Conservation (phyloP, 176 grass and related monocot genomes). For the Tillandsia fasciculata region DNA sequence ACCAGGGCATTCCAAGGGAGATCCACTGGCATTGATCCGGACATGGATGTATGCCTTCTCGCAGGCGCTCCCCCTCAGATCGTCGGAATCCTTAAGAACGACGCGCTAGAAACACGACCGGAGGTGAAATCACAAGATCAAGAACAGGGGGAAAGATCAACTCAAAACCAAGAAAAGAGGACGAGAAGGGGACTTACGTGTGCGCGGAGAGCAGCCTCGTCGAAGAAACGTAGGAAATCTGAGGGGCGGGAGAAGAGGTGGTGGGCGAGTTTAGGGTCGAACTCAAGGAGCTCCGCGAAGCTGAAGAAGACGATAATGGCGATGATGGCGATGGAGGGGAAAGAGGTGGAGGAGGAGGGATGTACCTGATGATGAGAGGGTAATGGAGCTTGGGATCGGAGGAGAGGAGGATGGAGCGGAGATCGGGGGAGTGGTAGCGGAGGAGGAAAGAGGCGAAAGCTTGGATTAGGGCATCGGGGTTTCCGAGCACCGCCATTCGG, state of each 20-base stretch:
- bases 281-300: conserved; percentile 68
- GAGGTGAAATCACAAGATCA: not conserved
- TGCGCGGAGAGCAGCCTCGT: conserved; percentile 27
- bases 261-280: conserved; percentile 34
- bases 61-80: conserved; percentile 2
- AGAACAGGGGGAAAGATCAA: not conserved
- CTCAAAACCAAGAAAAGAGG: not conserved
- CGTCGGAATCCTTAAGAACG: conserved; percentile 10
- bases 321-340: not conserved
- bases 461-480: not conserved
- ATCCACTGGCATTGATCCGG: conserved; percentile 52
- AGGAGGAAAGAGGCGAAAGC: conserved; percentile 36
- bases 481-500: not conserved
- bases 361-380: conserved; percentile 60
- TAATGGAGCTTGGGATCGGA: conserved; percentile 41
- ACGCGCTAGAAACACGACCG: conserved; percentile 21
- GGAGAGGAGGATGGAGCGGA: conserved; percentile 49
- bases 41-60: conserved; percentile 50
- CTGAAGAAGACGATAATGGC: conserved; percentile 13
- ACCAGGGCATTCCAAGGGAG: conserved; percentile 60
- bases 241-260: conserved; percentile 34
- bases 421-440: conserved; percentile 21
- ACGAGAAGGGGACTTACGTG: conserved; percentile 23
- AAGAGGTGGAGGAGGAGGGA: not conserved
- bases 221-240: conserved; percentile 19